phyloP scores from a whole-genome alignment of 352 stramenopile species.

The Peronospora tabacina region DNA sequence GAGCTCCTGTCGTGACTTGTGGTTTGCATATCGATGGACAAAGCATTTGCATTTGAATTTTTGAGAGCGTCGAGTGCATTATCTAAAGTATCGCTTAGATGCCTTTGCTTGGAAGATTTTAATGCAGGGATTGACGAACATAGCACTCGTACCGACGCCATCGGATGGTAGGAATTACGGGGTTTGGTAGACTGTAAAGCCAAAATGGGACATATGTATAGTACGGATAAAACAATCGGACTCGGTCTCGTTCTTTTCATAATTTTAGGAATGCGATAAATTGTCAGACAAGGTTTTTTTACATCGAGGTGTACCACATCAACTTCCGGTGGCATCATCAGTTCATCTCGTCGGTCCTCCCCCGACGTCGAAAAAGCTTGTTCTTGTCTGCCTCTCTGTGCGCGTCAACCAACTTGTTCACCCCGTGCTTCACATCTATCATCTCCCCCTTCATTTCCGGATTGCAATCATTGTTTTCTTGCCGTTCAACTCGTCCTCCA shows the following conservation, averaged over 20 bases:
- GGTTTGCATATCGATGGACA: neutral
- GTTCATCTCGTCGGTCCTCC: conserved; percentile 19
- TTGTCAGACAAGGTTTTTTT: neutral
- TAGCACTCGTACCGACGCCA: conserved; percentile 12
- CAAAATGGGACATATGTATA: too few relatives aligned
- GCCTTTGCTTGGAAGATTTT: conserved; percentile 10
- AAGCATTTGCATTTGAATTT: neutral
- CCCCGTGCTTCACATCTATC: neutral
- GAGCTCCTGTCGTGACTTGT: neutral
- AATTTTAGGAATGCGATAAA: too few relatives aligned
- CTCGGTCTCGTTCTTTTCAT: too few relatives aligned
- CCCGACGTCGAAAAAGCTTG: conserved; percentile 3
- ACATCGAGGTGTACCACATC: conserved; percentile 18
- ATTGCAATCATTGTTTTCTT: neutral
- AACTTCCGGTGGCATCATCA: conserved; percentile 15
- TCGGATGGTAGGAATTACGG: conserved; percentile 1
- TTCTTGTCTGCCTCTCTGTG: conserved; percentile 1
- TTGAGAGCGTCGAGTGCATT: neutral
- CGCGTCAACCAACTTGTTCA: neutral
- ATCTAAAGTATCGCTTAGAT: conserved; percentile 2
- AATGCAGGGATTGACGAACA: neutral
- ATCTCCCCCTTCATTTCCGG: conserved; percentile 6
- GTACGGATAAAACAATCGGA: neutral
- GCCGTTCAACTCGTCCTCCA: neutral
- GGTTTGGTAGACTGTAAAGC: neutral